Percentiles rank a stretch among this genome's conserved stretches.
Conservation (phyloP, 2,329 filamentous ascomycete species). For the Cytospora schulzeri region DNA sequence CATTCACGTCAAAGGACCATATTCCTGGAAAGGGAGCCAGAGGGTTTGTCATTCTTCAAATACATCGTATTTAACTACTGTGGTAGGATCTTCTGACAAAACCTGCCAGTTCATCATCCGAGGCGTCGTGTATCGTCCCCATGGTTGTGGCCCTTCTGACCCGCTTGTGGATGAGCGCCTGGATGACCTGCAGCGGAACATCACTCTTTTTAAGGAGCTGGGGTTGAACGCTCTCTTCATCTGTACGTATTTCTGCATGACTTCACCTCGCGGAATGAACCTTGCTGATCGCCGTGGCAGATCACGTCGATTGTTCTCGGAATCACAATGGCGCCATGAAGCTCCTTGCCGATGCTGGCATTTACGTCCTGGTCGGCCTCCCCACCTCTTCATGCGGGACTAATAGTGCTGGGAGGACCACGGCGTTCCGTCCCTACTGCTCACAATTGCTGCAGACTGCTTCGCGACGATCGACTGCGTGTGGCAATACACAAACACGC, state of each 20-base stretch:
- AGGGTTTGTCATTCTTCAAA: constrained; percentile 18
- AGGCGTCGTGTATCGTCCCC: constrained; percentile 27
- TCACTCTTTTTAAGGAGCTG: constrained; percentile 33
- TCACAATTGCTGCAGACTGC: constrained; percentile 26
- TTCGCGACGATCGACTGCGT: constrained; percentile 34
- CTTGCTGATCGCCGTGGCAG: background rate
- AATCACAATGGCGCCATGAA: constrained; percentile 24
- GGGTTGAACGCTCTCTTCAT: constrained; percentile 35
- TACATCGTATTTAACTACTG: background rate
- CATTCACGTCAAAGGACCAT: constrained; percentile 34
- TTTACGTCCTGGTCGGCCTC: constrained; percentile 33
- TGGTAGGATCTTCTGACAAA: background rate
- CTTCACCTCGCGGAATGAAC: background rate
- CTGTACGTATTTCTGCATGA: constrained; percentile 27
- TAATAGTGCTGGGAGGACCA: constrained; percentile 21
- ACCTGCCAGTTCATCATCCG: constrained; percentile 25
- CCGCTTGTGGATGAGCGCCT: constrained; percentile 31
- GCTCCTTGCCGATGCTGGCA: constrained; percentile 28
- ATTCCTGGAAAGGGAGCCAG: constrained; percentile 31
- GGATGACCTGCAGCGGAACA: constrained; percentile 29
- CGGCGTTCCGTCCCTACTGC: constrained; percentile 30
- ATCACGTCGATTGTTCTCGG: constrained; percentile 21
- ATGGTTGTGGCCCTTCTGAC: constrained; percentile 16
- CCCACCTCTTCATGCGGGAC: constrained; percentile 22
- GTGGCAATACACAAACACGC: constrained; percentile 34